Conservation (phyloP, 148 eudicot species). For the Silene uniflora region DNA sequence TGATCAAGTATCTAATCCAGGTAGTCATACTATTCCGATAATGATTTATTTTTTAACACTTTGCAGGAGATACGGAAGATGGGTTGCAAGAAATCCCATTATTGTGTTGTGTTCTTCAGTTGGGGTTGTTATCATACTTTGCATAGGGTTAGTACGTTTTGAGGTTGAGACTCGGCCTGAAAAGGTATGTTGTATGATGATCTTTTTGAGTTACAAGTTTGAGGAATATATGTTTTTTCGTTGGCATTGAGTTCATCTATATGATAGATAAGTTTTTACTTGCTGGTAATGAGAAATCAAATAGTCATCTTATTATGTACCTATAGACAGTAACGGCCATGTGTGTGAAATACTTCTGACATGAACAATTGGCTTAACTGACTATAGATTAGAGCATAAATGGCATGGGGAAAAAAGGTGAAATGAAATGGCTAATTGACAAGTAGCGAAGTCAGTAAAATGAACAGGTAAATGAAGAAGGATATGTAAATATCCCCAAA, state of each 20-base stretch:
- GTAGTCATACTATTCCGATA: background rate
- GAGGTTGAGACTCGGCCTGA: slow-evolving; percentile 71
- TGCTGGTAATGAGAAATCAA: background rate
- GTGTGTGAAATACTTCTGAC: no score
- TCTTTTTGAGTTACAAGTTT: background rate
- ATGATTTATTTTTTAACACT: slow-evolving; percentile 5
- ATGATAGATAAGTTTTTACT: background rate
- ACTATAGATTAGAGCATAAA: background rate
- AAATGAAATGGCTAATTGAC: background rate
- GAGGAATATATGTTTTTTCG: background rate
- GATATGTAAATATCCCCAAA: no score
- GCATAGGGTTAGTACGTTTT: slow-evolving; percentile 56
- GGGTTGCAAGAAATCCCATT: slow-evolving; percentile 71
- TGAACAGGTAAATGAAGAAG: no score
- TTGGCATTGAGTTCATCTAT: background rate
- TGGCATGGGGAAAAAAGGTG: background rate
- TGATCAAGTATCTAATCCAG: background rate
- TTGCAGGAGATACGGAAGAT: slow-evolving; percentile 61
- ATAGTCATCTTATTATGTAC: background rate
- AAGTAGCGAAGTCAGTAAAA: background rate
- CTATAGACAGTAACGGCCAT: background rate
- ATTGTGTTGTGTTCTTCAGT: slow-evolving; percentile 53
- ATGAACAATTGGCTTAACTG: no score
- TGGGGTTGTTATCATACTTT: slow-evolving; percentile 53
- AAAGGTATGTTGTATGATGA: slow-evolving; percentile 38